Evolutionary conservation across 169 alveolate genomes (phyloP).

Genomic region (Pseudocohnilembus persalinus): DNA sequence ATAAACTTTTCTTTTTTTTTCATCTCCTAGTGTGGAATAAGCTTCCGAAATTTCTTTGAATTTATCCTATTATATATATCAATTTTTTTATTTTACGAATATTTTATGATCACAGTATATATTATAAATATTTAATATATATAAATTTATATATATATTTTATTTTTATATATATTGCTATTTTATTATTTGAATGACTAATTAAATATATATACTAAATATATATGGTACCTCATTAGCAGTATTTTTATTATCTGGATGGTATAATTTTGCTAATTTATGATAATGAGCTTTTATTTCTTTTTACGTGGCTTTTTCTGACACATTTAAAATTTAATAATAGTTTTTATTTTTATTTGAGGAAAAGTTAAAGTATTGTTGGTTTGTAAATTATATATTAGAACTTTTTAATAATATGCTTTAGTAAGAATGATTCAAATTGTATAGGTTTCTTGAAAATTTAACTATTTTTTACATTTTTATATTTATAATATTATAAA

Average conservation of each 20-base stretch:
- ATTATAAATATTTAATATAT: too few relatives aligned
- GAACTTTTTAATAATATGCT: too few relatives aligned
- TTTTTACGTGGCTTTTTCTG: not conserved
- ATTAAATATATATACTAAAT: constrained; percentile 15
- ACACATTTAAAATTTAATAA: constrained; percentile 6
- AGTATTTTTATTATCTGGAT: constrained; percentile 14
- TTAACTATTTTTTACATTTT: too few relatives aligned
- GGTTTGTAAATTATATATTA: not conserved
- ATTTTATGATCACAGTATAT: not conserved
- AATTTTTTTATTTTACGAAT: not conserved
- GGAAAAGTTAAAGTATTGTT: not conserved
- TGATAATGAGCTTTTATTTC: constrained; percentile 1
- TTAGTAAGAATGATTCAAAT: not conserved
- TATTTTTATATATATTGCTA: too few relatives aligned
- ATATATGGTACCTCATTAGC: not conserved
- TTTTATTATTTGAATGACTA: too few relatives aligned
- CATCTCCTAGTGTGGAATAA: constrained; percentile 42
- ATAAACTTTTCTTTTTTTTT: constrained; percentile 42
- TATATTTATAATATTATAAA: too few relatives aligned
- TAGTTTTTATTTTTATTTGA: not conserved
- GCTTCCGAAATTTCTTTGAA: constrained; percentile 58
- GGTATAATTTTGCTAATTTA: constrained; percentile 13
- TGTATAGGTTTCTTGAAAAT: too few relatives aligned
- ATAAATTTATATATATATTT: too few relatives aligned
- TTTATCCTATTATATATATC: constrained; percentile 24